phyloP scores from a whole-genome alignment of 768 basidiomycete species.

The Pisolithus microcarpus region DNA sequence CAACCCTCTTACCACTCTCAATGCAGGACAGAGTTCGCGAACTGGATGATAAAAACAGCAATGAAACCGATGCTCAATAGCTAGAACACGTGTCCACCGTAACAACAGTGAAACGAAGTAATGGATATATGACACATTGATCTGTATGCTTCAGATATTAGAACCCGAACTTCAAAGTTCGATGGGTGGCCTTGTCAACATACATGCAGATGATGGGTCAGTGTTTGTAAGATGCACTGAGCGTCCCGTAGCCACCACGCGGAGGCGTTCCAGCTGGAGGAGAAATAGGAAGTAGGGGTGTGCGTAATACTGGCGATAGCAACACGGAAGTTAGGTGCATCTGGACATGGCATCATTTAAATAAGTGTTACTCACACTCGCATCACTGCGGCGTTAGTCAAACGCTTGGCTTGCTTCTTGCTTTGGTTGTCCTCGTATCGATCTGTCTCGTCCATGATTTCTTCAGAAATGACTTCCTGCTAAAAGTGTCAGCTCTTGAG shows the following conservation, averaged over 20 bases:
- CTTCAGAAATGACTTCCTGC: slow-evolving; percentile 91
- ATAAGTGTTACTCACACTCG: slow-evolving; percentile 43
- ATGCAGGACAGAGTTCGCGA: too few relatives aligned
- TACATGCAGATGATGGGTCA: background rate
- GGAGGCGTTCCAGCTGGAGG: background rate
- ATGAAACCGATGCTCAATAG: too few relatives aligned
- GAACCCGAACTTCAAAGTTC: background rate
- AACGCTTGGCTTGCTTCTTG: too few relatives aligned
- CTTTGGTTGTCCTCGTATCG: slow-evolving; percentile 81
- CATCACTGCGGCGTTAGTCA: slow-evolving; percentile 75
- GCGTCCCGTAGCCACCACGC: background rate
- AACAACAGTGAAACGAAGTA: background rate
- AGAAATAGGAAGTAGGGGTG: slow-evolving; percentile 26
- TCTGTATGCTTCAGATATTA: too few relatives aligned
- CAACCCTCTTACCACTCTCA: background rate
- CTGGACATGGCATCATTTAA: background rate
- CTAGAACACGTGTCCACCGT: background rate
- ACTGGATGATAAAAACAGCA: too few relatives aligned
- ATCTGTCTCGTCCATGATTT: slow-evolving; percentile 95
- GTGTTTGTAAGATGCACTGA: background rate
- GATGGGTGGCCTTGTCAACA: background rate
- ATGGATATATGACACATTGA: background rate
- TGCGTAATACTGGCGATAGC: slow-evolving; percentile 34
- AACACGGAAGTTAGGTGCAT: background rate
- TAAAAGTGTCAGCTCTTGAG: slow-evolving; percentile 8